Evolutionary conservation across 257 asterid genomes (phyloP).

Genomic region (Catharanthus roseus): DNA sequence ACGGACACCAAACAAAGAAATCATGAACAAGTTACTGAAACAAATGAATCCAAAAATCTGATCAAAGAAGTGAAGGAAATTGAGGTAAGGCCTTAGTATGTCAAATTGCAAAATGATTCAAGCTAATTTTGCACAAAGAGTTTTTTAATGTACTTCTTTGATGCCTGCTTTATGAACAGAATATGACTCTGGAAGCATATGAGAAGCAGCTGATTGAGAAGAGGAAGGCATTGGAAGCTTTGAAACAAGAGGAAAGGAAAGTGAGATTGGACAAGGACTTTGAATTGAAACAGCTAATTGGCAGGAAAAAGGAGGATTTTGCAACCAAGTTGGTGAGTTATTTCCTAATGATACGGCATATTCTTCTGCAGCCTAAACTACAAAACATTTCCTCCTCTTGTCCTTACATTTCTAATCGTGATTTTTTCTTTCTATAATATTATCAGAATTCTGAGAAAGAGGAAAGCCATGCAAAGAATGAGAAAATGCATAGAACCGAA

Average conservation of each 20-base stretch:
- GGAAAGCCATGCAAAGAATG: neutral
- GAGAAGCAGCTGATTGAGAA: constrained; percentile 11
- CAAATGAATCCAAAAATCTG: neutral
- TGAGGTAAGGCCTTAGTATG: neutral
- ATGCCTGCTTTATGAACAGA: neutral
- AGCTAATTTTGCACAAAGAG: neutral
- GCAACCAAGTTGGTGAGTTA: neutral
- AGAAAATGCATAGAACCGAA: neutral
- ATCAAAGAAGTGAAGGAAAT: neutral
- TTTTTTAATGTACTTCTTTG: neutral
- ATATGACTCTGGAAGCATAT: constrained; percentile 13
- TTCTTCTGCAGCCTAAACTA: neutral
- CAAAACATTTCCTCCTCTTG: neutral
- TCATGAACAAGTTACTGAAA: neutral
- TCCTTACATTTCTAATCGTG: no score
- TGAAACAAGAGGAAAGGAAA: constrained; percentile 12
- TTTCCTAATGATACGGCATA: neutral
- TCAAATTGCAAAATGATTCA: neutral
- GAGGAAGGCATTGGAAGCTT: constrained; percentile 16
- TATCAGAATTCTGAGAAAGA: constrained; percentile 2
- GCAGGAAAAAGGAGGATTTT: constrained; percentile 8
- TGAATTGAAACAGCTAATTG: constrained; percentile 15
- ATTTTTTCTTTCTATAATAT: neutral
- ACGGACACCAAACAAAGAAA: neutral
- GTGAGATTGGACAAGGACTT: constrained; percentile 14